phyloP scores from a whole-genome alignment of 371 early-diverging fungal species.

The Encephalitozoon romaleae region DNA sequence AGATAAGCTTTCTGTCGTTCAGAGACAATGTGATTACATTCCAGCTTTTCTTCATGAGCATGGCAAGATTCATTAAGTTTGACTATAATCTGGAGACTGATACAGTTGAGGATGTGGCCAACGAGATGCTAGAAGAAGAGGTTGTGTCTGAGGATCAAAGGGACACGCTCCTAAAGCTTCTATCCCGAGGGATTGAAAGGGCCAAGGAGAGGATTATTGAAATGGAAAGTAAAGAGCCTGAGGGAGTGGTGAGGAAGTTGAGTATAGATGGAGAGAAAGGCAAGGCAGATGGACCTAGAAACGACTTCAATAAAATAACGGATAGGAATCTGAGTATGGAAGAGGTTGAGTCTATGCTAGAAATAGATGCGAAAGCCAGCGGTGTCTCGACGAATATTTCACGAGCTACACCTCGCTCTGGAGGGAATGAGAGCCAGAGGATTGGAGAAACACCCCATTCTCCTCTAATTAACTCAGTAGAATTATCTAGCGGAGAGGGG shows the following conservation, averaged over 20 bases:
- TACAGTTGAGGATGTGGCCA: conserved; percentile 76
- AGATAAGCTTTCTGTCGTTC: conserved; percentile 36
- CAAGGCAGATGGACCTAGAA: not conserved
- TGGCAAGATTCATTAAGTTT: conserved; percentile 67
- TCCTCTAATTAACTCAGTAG: not conserved
- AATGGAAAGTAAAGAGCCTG: not conserved
- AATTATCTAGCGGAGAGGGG: not conserved
- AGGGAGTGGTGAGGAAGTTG: not conserved
- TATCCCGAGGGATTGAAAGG: conserved; percentile 32
- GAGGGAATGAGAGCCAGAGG: not conserved
- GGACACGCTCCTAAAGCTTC: conserved; percentile 28
- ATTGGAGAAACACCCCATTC: not conserved
- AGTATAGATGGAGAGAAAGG: not conserved
- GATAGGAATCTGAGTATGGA: not conserved
- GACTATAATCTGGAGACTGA: conserved; percentile 73
- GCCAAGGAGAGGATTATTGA: conserved; percentile 15
- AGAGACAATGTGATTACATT: conserved; percentile 63
- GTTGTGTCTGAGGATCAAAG: conserved; percentile 43
- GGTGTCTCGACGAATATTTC: not conserved
- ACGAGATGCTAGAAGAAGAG: conserved; percentile 67
- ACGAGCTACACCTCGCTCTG: not conserved
- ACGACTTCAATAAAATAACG: conserved; percentile 5
- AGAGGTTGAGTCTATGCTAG: not conserved
- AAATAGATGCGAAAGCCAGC: not conserved
- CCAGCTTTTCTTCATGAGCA: conserved; percentile 67